These are phyloP conservation scores for Ceratocystis papillata DNA, from an alignment of 2,329 filamentous ascomycete species.

Conservation along the genomic window DNA sequence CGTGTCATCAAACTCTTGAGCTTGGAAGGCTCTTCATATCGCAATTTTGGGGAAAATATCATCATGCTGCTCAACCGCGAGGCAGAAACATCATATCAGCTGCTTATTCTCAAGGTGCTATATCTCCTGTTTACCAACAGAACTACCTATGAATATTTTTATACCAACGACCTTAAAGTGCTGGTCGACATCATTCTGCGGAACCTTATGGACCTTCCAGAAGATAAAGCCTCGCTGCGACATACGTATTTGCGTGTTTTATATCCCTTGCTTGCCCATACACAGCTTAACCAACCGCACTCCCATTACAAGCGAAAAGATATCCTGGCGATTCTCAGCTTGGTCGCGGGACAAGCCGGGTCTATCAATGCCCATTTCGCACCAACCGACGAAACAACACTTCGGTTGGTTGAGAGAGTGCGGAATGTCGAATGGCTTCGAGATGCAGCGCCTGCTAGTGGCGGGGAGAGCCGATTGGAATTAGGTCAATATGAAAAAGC, in stretches of 20 bases:
- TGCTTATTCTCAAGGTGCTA: conserved; percentile 90
- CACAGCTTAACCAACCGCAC: conserved; percentile 65
- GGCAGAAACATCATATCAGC: conserved; percentile 83
- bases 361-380: conserved; percentile 63
- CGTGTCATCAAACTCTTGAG: conserved; percentile 87
- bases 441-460: conserved; percentile 27
- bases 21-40: conserved; percentile 66
- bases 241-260: conserved; percentile 93
- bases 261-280: conserved; percentile 81
- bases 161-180: conserved; percentile 91
- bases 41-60: conserved; percentile 95
- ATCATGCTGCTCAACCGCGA: conserved; percentile 92
- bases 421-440: conserved; percentile 59
- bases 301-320: conserved; percentile 89
- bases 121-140: conserved; percentile 91
- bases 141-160: conserved; percentile 93
- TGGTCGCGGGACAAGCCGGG: conserved; percentile 41
- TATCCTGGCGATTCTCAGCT: conserved; percentile 60
- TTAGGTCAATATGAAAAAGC: background rate
- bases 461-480: background rate
- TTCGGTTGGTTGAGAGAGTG: conserved; percentile 67
- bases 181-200: conserved; percentile 91
- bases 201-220: conserved; percentile 88
- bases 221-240: conserved; percentile 63
- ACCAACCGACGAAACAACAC: conserved; percentile 67